phyloP scores from a whole-genome alignment of 2,329 filamentous ascomycete species.

The Exophiala xenobiotica region DNA sequence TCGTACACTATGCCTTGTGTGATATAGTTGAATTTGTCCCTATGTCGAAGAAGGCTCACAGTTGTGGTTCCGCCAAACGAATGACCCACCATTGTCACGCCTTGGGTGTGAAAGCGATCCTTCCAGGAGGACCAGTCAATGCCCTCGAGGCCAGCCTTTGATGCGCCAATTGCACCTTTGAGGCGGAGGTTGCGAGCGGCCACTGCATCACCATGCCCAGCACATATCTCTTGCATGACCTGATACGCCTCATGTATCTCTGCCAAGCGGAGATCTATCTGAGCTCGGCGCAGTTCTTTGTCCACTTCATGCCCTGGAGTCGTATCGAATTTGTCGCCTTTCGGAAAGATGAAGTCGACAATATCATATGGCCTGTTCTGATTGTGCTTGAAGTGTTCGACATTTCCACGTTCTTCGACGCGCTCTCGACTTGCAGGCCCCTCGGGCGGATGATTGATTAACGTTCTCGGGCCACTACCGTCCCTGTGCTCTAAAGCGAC shows the following conservation, averaged over 20 bases:
- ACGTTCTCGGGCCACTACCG: slow-evolving; percentile 61
- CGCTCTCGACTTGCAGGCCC: slow-evolving; percentile 33
- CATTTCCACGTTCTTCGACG: slow-evolving; percentile 31
- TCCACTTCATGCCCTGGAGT: slow-evolving; percentile 60
- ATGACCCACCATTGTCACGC: slow-evolving; percentile 64
- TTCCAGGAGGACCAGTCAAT: slow-evolving; percentile 60
- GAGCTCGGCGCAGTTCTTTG: slow-evolving; percentile 57
- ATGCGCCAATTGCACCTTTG: slow-evolving; percentile 59
- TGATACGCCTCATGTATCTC: slow-evolving; percentile 65
- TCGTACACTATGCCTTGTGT: slow-evolving; percentile 66
- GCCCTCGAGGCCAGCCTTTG: slow-evolving; percentile 58
- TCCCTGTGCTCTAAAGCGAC: slow-evolving; percentile 65
- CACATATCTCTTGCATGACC: slow-evolving; percentile 56
- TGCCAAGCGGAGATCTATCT: slow-evolving; percentile 62
- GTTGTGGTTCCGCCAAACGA: slow-evolving; percentile 67
- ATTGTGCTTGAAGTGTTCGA: slow-evolving; percentile 42
- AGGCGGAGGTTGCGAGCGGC: slow-evolving; percentile 55
- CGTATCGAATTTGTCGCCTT: slow-evolving; percentile 53
- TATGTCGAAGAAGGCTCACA: slow-evolving; percentile 58
- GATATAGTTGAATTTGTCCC: slow-evolving; percentile 56
- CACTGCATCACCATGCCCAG: slow-evolving; percentile 54
- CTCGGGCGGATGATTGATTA: slow-evolving; percentile 56
- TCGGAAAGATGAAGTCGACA: slow-evolving; percentile 54
- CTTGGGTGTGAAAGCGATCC: slow-evolving; percentile 54
- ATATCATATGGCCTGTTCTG: slow-evolving; percentile 46